Evolutionary conservation across 2,329 filamentous ascomycete genomes (phyloP).

Genomic region (Lasiodiplodia citricola): DNA sequence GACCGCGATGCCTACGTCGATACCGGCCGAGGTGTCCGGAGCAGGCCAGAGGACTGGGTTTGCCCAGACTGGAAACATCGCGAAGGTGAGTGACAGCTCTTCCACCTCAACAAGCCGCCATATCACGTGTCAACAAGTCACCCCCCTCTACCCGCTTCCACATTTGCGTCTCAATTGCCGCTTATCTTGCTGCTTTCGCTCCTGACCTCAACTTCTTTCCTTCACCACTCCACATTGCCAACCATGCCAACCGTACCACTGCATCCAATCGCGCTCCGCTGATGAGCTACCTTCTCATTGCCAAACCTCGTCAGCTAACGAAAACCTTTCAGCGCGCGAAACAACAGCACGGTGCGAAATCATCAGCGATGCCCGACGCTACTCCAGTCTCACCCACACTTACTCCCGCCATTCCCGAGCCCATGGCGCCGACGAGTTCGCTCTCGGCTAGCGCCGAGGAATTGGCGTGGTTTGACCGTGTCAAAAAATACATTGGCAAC

Average conservation of each 20-base stretch:
- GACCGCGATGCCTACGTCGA: constrained; percentile 40
- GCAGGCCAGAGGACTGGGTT: constrained; percentile 32
- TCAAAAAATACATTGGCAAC: constrained; percentile 95
- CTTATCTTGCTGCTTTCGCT: neutral
- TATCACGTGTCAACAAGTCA: constrained; percentile 10
- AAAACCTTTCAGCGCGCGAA: constrained; percentile 68
- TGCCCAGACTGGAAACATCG: constrained; percentile 37
- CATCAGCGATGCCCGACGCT: constrained; percentile 61
- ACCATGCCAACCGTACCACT: neutral
- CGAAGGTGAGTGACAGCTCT: constrained; percentile 36
- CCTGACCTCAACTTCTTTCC: neutral
- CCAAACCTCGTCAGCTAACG: neutral
- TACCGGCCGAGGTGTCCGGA: constrained; percentile 40
- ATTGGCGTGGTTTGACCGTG: constrained; percentile 90
- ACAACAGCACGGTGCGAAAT: constrained; percentile 65
- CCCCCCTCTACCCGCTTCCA: neutral
- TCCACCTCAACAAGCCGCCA: neutral
- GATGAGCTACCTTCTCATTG: neutral
- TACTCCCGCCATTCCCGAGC: constrained; percentile 85
- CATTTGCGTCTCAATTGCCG: neutral
- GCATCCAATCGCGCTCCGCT: too few species aligned
- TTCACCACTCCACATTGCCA: neutral
- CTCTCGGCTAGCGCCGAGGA: constrained; percentile 82
- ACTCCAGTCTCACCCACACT: constrained; percentile 81
- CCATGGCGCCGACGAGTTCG: constrained; percentile 76